Conservation (phyloP, 768 basidiomycete genomes). For the Clitopilus hobsonii region DNA sequence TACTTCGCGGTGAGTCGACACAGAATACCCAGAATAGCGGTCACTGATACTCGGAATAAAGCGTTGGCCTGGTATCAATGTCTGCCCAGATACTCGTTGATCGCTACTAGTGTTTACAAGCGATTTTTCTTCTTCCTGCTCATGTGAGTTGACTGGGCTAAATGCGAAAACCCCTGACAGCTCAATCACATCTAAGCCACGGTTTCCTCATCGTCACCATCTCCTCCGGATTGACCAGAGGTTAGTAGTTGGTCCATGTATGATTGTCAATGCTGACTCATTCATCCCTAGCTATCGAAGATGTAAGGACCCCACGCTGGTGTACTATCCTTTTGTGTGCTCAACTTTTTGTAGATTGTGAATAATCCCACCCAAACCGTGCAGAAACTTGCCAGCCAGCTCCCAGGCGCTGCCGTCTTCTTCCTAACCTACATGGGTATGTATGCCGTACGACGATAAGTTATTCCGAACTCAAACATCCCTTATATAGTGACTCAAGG, state of each 20-base stretch:
- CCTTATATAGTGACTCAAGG: slow-evolving; percentile 40
- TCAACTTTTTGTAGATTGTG: slow-evolving; percentile 25
- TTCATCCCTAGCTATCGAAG: slow-evolving; percentile 20
- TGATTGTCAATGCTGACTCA: not conserved
- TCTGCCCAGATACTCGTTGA: slow-evolving; percentile 60
- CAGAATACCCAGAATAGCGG: not conserved
- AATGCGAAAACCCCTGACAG: not conserved
- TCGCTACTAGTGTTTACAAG: slow-evolving; percentile 69
- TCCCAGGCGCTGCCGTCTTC: slow-evolving; percentile 57
- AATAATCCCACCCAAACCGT: slow-evolving; percentile 38
- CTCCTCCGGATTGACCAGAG: slow-evolving; percentile 49
- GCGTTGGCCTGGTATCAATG: slow-evolving; percentile 67
- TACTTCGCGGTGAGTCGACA: slow-evolving; percentile 44
- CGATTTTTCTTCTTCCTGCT: slow-evolving; percentile 69
- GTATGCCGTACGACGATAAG: no score
- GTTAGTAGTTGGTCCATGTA: slow-evolving; percentile 12
- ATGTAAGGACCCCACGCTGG: slow-evolving; percentile 12
- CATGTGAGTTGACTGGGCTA: slow-evolving; percentile 28
- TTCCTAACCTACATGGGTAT: slow-evolving; percentile 58
- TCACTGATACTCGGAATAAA: slow-evolving; percentile 1
- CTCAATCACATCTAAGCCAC: slow-evolving; percentile 42
- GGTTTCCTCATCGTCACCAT: slow-evolving; percentile 72
- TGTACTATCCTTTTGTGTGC: not conserved
- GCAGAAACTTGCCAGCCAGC: slow-evolving; percentile 36
- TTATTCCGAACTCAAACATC: not conserved